Base-by-base conservation (phyloP, 225 moss, liverwort and hornwort species). In the Pseudisothecium myosuroides region DNA sequence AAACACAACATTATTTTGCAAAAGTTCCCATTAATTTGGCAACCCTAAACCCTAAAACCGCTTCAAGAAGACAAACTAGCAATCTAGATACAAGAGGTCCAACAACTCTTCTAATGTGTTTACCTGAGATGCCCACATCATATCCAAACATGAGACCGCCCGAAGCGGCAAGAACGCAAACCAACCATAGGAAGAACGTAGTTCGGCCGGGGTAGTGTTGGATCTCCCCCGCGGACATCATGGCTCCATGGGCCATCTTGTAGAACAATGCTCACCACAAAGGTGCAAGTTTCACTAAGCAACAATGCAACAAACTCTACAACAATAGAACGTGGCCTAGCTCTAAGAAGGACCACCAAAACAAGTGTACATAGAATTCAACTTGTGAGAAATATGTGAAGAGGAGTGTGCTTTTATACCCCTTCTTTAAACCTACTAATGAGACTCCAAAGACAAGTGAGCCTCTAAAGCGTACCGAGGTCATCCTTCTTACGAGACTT, bases 121-220 rank as follows among this genome's bases (percentile, higher is more conserved):
- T 74, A 85, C 83, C 85, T 45, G 88, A 52, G 27, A 92, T 88
- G 32, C 92, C 92, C 10, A 88, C 55, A 58, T 92, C 83, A 15
- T 90, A 92, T 21, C 88, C 88, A 55, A 90, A 88, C 83, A 86
- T 90, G 49, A 92, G 82, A 17, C 90, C 76, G 5, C 90, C 90
- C 0, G 50, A 89, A 29, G 90, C 86, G 0, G 88, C 92, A 27
- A 92, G 85, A 17, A 92, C 3, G 17, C 90, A 76, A 26, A 86
- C 63, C 14, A 86, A 21, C 12, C 27, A 62, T 26, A 86, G 20
- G 9, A 86, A 76, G 29, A 63, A 86, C 6, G 76, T 86, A 3
- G 63, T 63, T 19, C 3, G 28, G 14, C 52, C 15, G 1, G 52
- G 76, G 7, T 86, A 76, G 13, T 76, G 85, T 17, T 86, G 63